Evolutionary conservation across 2,329 filamentous ascomycete species (phyloP), one percentile per base, ranked within the genome.

Genomic region (Cladosporium cucumerinum): DNA sequence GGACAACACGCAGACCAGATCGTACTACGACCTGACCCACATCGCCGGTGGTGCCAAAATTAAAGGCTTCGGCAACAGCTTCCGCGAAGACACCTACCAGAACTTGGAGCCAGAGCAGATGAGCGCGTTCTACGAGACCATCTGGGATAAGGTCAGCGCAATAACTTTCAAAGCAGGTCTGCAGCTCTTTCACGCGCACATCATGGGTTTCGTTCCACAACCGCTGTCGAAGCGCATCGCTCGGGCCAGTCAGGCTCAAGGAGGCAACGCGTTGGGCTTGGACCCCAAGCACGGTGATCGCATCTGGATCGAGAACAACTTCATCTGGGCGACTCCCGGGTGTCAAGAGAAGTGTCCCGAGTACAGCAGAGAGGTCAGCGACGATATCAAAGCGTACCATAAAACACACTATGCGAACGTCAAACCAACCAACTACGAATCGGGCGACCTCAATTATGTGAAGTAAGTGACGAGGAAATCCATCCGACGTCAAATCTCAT

Each of bases 31-130:
- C 8, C 39, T 46, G n/a, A 46, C 39, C 3, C 39, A 46, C 39
- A 10, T 69, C 3, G 67, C 66, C 11, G 66, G 67, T 28, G 68
- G 67, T 8, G 68, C 66, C 2, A 46, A 57, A 4, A 60, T 69
- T 6, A 26, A 39, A 25, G 68, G 68, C 23, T 68, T 70, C 43
- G 67, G 67, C 21, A 69, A 68, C 23, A 68, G 66, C 32, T 70
- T 70, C 67, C 68, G 68, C 28, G 66, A 64, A n/a, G 57, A 43
- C 25, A 69, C 66, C 5, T 51, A 62, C 14, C 67, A 65, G 16
- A 70, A 70, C 57, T 48, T 70, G 1, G 67, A 67, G 1, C 64
- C 67, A 43, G 63, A 69, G 23, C 60, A 64, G 39, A 69, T 68
- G 65, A 46, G 39, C n/a, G 39, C 21, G 8, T 46, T 46, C n/a